These are phyloP conservation scores for Claviceps digitariae DNA, from an alignment of 2,329 filamentous ascomycete genomes.

Conservation along the genomic window DNA sequence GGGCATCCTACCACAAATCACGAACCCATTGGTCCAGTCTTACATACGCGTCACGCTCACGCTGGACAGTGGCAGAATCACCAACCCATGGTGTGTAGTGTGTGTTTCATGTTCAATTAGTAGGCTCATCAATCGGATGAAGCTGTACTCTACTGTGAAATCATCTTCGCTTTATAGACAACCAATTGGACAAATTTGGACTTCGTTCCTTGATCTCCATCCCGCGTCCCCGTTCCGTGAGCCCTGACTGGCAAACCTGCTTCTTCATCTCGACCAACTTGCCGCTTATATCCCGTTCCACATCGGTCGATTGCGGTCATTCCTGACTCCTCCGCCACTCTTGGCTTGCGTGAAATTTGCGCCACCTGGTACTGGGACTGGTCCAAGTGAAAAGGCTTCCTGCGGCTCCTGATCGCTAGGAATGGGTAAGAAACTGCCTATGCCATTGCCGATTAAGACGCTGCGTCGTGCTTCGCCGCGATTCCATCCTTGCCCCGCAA, in stretches of 20 bases:
- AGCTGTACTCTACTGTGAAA: neutral
- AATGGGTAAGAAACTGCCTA: conserved; percentile 39
- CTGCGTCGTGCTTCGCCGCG: conserved; percentile 38
- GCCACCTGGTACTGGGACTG: neutral
- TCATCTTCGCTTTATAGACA: neutral
- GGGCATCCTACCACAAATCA: too few species aligned
- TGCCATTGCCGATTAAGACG: conserved; percentile 37
- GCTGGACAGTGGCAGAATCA: neutral
- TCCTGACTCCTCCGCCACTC: neutral
- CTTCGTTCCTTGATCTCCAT: neutral
- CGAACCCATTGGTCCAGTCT: too few species aligned
- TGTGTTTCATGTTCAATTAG: neutral
- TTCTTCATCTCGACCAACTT: neutral
- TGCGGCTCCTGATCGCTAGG: conserved; percentile 18
- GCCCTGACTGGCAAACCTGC: too few species aligned
- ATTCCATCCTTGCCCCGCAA: conserved; percentile 35
- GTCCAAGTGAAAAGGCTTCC: neutral
- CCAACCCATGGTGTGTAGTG: neutral
- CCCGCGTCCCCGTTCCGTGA: neutral
- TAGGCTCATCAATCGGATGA: neutral
- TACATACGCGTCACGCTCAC: too few species aligned
- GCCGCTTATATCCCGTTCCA: neutral
- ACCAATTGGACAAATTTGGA: neutral
- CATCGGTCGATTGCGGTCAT: neutral
- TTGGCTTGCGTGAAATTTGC: neutral